phyloP scores from a whole-genome alignment of 768 basidiomycete species.

The Mycena kentingensis region DNA sequence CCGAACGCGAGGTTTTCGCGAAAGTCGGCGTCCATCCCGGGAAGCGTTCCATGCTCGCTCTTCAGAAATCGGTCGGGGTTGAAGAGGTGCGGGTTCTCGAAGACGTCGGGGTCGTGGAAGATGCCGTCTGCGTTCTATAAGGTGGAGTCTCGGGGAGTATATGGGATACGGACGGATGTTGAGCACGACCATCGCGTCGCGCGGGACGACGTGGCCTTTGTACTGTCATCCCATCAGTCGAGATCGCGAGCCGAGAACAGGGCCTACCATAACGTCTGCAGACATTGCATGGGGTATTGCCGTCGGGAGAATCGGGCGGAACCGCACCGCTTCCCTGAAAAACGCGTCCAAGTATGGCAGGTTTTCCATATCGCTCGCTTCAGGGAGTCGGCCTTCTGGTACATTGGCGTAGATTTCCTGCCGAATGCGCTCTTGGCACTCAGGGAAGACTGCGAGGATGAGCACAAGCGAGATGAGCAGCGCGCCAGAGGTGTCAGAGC shows the following conservation, averaged over 20 bases:
- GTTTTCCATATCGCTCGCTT: constrained; percentile 13
- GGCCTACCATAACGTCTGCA: constrained; percentile 6
- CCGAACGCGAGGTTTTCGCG: constrained; percentile 16
- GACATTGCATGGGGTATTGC: constrained; percentile 15
- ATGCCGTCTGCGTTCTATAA: constrained; percentile 15
- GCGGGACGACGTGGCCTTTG: constrained; percentile 18
- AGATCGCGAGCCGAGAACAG: neutral
- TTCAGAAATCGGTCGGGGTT: constrained; percentile 22
- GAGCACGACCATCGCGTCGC: constrained; percentile 18
- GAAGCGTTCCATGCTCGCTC: constrained; percentile 16
- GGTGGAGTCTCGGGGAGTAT: neutral
- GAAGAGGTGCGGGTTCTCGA: constrained; percentile 22
- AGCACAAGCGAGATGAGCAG: constrained; percentile 17
- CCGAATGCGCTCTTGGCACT: constrained; percentile 27
- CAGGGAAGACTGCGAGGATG: constrained; percentile 21
- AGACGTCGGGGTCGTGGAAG: constrained; percentile 23
- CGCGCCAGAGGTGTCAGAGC: constrained; percentile 18
- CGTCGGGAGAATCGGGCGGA: constrained; percentile 8
- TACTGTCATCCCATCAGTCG: constrained; percentile 5
- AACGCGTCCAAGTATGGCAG: constrained; percentile 26
- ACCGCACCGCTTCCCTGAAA: constrained; percentile 20
- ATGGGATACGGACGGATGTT: constrained; percentile 19
- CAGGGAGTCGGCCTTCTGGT: constrained; percentile 24
- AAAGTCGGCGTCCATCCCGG: constrained; percentile 20
- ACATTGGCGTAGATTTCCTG: constrained; percentile 30